Conservation (phyloP, 2,329 filamentous ascomycete genomes). For the Stachybotrys echinatus region DNA sequence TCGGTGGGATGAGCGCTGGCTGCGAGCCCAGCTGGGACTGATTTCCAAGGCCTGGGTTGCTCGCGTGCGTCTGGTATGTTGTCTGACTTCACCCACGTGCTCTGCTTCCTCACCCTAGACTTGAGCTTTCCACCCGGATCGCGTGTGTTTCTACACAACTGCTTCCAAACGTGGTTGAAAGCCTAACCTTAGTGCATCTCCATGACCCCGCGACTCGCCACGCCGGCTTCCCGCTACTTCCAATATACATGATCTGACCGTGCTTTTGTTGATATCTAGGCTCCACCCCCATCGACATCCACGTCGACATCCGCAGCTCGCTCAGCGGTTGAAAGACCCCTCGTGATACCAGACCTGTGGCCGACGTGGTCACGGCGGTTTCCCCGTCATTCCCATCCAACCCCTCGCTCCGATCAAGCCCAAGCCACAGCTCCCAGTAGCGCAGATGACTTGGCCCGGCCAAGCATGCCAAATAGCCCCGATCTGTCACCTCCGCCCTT, state of each 20-base stretch:
- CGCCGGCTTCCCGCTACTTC: no score
- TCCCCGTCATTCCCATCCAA: conserved; percentile 13
- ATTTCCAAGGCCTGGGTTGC: conserved; percentile 27
- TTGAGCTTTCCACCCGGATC: no score
- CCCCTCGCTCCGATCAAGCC: neutral
- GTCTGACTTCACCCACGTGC: neutral
- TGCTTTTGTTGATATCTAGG: no score
- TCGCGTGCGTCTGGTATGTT: conserved; percentile 10
- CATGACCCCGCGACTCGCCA: no score
- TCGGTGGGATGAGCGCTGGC: conserved; percentile 18
- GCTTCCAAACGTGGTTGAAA: conserved; percentile 6
- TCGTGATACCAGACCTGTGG: conserved; percentile 16
- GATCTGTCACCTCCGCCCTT: conserved; percentile 13
- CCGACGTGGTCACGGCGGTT: conserved; percentile 30
- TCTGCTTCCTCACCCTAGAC: no score
- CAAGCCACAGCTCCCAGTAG: conserved; percentile 22
- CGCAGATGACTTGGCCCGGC: conserved; percentile 24
- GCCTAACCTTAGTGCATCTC: no score
- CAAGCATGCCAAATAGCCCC: conserved; percentile 12
- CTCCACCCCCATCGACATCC: no score
- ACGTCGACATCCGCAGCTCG: no score
- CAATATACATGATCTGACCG: no score
- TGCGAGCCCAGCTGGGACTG: conserved; percentile 20
- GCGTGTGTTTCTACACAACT: no score
- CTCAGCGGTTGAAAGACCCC: conserved; percentile 6